A percentile compares a stretch with the other conserved stretches of the same genome.
Conservation (phyloP, 2,329 filamentous ascomycete genomes). For the Neofusicoccum sp. region DNA sequence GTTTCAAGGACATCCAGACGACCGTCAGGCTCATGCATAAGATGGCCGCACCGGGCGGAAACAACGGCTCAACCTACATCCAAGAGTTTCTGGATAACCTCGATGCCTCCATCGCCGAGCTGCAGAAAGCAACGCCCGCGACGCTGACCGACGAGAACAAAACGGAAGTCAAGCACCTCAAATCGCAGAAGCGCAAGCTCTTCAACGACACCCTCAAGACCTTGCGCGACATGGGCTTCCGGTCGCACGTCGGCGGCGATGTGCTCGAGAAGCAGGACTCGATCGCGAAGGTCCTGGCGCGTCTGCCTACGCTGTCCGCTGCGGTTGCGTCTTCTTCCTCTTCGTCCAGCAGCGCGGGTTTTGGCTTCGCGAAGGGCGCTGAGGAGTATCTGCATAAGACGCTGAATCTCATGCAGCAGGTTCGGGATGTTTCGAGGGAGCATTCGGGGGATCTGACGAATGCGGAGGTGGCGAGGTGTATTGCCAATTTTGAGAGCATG, state of each 20-base stretch:
- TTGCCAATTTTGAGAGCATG: slow-evolving; percentile 85
- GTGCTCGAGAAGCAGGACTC: slow-evolving; percentile 74
- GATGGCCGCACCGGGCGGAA: slow-evolving; percentile 58
- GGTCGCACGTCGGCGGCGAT: slow-evolving; percentile 76
- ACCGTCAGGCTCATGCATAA: slow-evolving; percentile 76
- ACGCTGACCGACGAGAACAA: slow-evolving; percentile 87
- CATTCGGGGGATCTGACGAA: slow-evolving; percentile 85
- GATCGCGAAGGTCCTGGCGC: slow-evolving; percentile 69
- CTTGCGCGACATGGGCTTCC: slow-evolving; percentile 86
- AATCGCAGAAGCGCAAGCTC: slow-evolving; percentile 84
- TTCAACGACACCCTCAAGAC: slow-evolving; percentile 86
- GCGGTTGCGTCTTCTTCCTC: slow-evolving; percentile 1
- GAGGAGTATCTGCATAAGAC: slow-evolving; percentile 80
- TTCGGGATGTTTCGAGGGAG: slow-evolving; percentile 67
- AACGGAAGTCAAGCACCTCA: slow-evolving; percentile 80
- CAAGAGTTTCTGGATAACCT: slow-evolving; percentile 71
- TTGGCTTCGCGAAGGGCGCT: slow-evolving; percentile 41
- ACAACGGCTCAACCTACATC: slow-evolving; percentile 62
- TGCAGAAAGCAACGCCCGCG: slow-evolving; percentile 81
- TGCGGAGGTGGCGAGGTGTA: slow-evolving; percentile 76
- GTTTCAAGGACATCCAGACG: slow-evolving; percentile 70
- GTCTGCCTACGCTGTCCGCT: slow-evolving; percentile 38
- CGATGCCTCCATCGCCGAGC: slow-evolving; percentile 66
- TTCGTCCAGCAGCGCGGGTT: slow-evolving; percentile 1
- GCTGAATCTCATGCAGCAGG: slow-evolving; percentile 70